A percentile compares a stretch with the other conserved stretches of the same genome.
Evolutionary conservation across 495 filamentous ascomycete genomes (phyloP).

Genomic region (Umbilicaria muhlenbergii): DNA sequence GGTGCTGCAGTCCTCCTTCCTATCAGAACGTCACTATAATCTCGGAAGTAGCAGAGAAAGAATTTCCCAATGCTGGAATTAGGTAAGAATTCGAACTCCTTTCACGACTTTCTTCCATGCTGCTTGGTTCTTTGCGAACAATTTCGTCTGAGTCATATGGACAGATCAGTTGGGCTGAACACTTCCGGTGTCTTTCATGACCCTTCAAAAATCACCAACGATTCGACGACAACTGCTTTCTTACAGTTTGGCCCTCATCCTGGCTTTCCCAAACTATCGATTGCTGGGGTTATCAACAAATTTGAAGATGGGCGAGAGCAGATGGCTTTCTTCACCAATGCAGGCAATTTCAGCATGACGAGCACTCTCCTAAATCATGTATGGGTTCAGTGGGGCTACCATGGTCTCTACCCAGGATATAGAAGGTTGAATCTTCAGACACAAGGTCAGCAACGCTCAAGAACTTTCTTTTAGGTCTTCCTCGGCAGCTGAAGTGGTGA

Average conservation of each 20-base stretch:
- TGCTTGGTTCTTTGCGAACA: too few relatives aligned
- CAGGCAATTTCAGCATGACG: conserved; percentile 37
- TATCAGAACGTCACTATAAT: too few relatives aligned
- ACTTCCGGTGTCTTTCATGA: conserved; percentile 41
- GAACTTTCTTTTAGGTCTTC: too few relatives aligned
- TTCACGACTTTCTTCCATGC: too few relatives aligned
- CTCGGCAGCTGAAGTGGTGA: too few relatives aligned
- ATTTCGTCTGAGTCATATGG: too few relatives aligned
- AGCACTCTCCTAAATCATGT: conserved; percentile 44
- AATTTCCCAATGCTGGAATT: too few relatives aligned
- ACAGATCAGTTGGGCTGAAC: conserved; percentile 27
- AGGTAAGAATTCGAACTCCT: too few relatives aligned
- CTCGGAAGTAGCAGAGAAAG: too few relatives aligned
- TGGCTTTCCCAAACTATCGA: conserved; percentile 16
- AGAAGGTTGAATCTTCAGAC: conserved; percentile 40
- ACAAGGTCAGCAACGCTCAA: conserved; percentile 16
- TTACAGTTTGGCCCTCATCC: conserved; percentile 31
- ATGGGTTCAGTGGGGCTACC: conserved; percentile 48
- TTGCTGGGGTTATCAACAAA: conserved; percentile 47
- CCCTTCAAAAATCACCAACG: conserved; percentile 37
- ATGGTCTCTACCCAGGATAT: conserved; percentile 38
- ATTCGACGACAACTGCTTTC: conserved; percentile 35
- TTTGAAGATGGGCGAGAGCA: conserved; percentile 36
- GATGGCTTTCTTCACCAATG: conserved; percentile 44
- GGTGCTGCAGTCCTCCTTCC: conserved; percentile 27